Conservation (phyloP, 257 asterid genomes). For the Lithospermum erythrorhizon region DNA sequence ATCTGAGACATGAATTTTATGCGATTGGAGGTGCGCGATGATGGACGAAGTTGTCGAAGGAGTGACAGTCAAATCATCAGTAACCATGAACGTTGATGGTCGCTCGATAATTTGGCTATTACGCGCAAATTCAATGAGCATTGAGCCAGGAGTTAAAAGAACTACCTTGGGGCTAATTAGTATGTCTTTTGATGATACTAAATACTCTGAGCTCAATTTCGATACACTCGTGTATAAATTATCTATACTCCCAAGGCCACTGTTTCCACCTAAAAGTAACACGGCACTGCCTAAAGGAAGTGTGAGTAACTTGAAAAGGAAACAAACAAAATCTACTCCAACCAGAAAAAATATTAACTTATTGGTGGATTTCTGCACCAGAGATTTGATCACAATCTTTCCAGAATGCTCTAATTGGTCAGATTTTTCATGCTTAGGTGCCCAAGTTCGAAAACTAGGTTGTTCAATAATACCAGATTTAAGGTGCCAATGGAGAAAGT, state of each 20-base stretch:
- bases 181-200: neutral
- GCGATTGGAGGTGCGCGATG: neutral
- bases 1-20: slow-evolving; percentile 12
- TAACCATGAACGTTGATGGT: slow-evolving; percentile 2
- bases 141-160: no score
- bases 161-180: slow-evolving; percentile 7
- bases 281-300: slow-evolving; percentile 13
- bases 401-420: neutral
- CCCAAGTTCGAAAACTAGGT: neutral
- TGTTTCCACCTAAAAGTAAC: slow-evolving; percentile 4
- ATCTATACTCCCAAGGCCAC: slow-evolving; percentile 2
- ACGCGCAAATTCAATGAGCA: neutral
- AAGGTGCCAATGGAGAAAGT: neutral
- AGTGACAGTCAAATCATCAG: slow-evolving; percentile 7
- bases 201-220: neutral
- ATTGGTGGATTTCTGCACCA: slow-evolving; percentile 10
- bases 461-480: neutral
- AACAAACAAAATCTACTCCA: slow-evolving; percentile 9
- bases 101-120: no score
- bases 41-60: neutral
- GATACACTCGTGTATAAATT: slow-evolving; percentile 10
- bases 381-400: slow-evolving; percentile 4
- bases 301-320: slow-evolving; percentile 11
- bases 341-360: slow-evolving; percentile 17
- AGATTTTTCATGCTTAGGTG: neutral